A percentile compares a stretch with the other conserved stretches of the same genome.
These are phyloP conservation scores for Acacia pycnantha DNA, from an alignment of 331 rosid species.

Conservation along the genomic window DNA sequence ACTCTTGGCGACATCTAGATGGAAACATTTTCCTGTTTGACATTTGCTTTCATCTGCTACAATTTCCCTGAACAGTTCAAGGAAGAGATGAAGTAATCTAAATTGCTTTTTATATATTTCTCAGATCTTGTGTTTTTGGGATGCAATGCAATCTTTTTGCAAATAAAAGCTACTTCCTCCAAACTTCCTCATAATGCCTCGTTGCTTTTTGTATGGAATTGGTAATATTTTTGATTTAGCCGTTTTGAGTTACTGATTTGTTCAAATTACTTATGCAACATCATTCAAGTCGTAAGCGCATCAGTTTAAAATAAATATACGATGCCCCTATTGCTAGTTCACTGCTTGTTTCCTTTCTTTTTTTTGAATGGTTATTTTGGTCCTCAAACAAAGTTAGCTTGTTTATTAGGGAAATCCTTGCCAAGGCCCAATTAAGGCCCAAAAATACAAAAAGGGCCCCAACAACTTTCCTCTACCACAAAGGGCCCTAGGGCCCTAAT, in stretches of 20 bases:
- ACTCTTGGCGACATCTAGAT: conserved; percentile 36
- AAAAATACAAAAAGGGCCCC: too few species aligned
- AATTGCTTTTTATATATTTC: conserved; percentile 25
- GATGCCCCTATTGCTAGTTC: not conserved
- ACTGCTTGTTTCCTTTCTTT: not conserved
- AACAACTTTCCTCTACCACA: too few species aligned
- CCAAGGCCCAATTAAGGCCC: too few species aligned
- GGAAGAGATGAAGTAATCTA: not conserved
- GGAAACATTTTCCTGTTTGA: conserved; percentile 16
- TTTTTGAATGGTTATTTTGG: not conserved
- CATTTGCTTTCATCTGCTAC: not conserved
- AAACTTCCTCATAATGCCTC: too few species aligned
- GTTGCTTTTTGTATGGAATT: not conserved
- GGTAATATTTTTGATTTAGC: too few species aligned
- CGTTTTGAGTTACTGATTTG: not conserved
- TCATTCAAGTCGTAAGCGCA: not conserved
- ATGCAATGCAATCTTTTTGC: conserved; percentile 40
- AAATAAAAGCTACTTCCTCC: conserved; percentile 40
- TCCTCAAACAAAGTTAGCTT: not conserved
- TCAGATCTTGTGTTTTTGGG: conserved; percentile 21
- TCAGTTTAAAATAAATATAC: not conserved
- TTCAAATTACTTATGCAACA: not conserved
- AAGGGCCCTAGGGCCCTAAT: too few species aligned
- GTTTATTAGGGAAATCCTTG: too few species aligned
- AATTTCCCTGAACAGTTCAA: not conserved